These are phyloP conservation scores for Excoecaria cochinchinensis DNA, from an alignment of 345 rosid genomes.

Conservation along the genomic window DNA sequence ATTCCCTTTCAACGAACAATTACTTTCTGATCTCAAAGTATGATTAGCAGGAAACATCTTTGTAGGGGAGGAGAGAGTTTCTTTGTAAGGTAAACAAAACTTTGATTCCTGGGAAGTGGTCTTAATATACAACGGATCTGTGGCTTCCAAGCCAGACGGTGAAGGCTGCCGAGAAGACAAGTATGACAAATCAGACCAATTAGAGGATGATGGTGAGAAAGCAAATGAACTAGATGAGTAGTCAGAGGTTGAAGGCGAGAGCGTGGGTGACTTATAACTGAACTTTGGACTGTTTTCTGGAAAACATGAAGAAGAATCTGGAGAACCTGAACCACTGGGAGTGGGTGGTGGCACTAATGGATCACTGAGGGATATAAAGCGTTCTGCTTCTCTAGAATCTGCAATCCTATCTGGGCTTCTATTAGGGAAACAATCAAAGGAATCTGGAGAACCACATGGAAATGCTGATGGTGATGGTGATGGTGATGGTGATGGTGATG, in stretches of 20 bases:
- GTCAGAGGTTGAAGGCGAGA: conserved; percentile 69
- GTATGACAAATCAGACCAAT: conserved; percentile 64
- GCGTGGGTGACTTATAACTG: conserved; percentile 55
- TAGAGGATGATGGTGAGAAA: conserved; percentile 70
- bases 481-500: conserved; percentile 30
- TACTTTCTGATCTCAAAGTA: conserved; percentile 24
- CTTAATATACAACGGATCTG: conserved; percentile 29
- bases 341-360: conserved; percentile 32
- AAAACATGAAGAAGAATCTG: conserved; percentile 44
- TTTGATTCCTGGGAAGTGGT: conserved; percentile 26
- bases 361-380: conserved; percentile 17
- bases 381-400: conserved; percentile 31
- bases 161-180: conserved; percentile 63
- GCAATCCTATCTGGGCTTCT: conserved; percentile 28
- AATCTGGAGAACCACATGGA: conserved; percentile 50
- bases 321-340: conserved; percentile 41
- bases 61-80: conserved; percentile 27
- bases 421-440: conserved; percentile 35
- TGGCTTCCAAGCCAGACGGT: conserved; percentile 51
- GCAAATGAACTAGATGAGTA: conserved; percentile 56
- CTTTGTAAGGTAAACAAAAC: conserved; percentile 28
- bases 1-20: conserved; percentile 28
- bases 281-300: conserved; percentile 40
- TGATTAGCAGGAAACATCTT: conserved; percentile 25
- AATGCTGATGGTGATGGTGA: conserved; percentile 36